These are phyloP conservation scores for Nepenthes mirabilis DNA, from an alignment of 148 eudicot genomes.

Conservation along the genomic window DNA sequence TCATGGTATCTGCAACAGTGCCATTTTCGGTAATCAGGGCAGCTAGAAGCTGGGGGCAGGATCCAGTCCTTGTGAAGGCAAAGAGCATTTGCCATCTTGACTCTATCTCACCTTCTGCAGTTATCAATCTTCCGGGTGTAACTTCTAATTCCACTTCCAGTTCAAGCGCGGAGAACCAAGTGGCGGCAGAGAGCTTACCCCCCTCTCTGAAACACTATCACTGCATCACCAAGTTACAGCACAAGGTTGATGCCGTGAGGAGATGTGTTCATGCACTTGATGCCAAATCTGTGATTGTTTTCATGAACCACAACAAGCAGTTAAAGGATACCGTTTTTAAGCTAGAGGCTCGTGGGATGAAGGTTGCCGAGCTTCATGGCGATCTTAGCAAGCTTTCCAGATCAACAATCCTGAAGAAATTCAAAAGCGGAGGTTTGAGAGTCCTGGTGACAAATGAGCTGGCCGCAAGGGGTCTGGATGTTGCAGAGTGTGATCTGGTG, in stretches of 20 bases:
- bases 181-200: conserved; percentile 57
- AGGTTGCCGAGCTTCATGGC: conserved; percentile 79
- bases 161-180: conserved; percentile 11
- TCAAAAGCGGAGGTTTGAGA: conserved; percentile 66
- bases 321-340: conserved; percentile 75
- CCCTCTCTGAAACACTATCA: conserved; percentile 66
- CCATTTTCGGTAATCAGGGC: conserved; percentile 88
- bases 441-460: conserved; percentile 84
- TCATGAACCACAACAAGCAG: conserved; percentile 82
- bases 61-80: conserved; percentile 77
- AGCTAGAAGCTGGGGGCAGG: conserved; percentile 69
- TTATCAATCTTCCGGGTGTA: conserved; percentile 17
- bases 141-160: conserved; percentile 19
- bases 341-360: conserved; percentile 83
- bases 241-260: conserved; percentile 69
- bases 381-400: conserved; percentile 73
- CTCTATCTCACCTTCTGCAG: conserved; percentile 33
- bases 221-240: conserved; percentile 54
- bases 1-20: conserved; percentile 94
- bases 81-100: conserved; percentile 47
- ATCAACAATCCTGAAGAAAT: conserved; percentile 68
- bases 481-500: conserved; percentile 92
- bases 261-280: conserved; percentile 84
- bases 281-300: conserved; percentile 66
- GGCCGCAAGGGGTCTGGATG: conserved; percentile 88